Percentiles rank a stretch among this genome's conserved stretches.
Evolutionary conservation across 345 rosid species (phyloP).

Genomic region (Microthlaspi erraticum): DNA sequence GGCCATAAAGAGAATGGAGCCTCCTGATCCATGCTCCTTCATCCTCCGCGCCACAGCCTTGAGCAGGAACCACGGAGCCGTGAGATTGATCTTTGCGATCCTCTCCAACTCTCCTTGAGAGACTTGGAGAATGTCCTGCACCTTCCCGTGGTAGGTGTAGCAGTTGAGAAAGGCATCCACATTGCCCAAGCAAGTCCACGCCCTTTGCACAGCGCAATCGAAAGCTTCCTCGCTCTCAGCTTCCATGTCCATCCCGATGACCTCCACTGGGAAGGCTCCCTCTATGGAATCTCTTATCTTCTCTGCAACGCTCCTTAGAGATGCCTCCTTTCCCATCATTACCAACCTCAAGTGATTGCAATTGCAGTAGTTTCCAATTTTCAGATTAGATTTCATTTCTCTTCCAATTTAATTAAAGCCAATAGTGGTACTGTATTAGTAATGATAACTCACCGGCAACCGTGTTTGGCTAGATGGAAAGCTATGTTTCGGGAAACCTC

Average conservation of each 20-base stretch:
- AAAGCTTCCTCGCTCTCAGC: slow-evolving; percentile 64
- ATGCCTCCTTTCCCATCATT: slow-evolving; percentile 72
- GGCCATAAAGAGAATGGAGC: slow-evolving; percentile 71
- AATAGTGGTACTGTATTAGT: no score
- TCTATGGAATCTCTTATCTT: slow-evolving; percentile 48
- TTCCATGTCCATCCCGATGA: slow-evolving; percentile 80
- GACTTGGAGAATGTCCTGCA: slow-evolving; percentile 66
- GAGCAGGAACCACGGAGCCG: slow-evolving; percentile 78
- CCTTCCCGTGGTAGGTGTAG: slow-evolving; percentile 71
- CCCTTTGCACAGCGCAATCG: slow-evolving; percentile 75
- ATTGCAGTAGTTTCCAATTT: no score
- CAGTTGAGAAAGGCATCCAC: slow-evolving; percentile 85
- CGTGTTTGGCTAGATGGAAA: slow-evolving; percentile 67
- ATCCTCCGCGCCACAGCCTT: slow-evolving; percentile 75
- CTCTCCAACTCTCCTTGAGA: slow-evolving; percentile 66
- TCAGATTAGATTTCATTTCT: no score
- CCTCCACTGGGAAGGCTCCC: slow-evolving; percentile 51
- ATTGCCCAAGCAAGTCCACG: slow-evolving; percentile 57
- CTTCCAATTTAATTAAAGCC: no score
- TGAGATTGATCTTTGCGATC: slow-evolving; percentile 61
- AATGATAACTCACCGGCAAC: slow-evolving; percentile 96
- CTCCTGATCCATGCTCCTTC: slow-evolving; percentile 65
- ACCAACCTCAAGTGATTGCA: slow-evolving; percentile 90
- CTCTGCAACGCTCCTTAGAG: slow-evolving; percentile 52
- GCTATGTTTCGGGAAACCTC: slow-evolving; percentile 73